These are phyloP conservation scores for Backusella tuberculispora DNA, from an alignment of 192 early-diverging fungal genomes.

Conservation along the genomic window DNA sequence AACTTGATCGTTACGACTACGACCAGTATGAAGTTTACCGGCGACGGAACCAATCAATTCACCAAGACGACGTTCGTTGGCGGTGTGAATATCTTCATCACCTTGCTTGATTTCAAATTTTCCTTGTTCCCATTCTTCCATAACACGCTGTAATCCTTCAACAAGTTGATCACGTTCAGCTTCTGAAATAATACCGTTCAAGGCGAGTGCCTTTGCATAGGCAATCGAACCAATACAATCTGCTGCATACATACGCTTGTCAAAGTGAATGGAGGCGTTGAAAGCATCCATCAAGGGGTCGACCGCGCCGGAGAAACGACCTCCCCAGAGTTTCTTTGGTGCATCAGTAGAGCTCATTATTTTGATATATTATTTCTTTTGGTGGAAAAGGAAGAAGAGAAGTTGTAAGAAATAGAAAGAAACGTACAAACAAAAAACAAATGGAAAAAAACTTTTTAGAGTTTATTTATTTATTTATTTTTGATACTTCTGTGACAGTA, in stretches of 20 bases:
- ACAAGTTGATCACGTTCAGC: conserved; percentile 77
- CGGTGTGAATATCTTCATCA: conserved; percentile 99
- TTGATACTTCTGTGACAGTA: neutral
- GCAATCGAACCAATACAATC: conserved; percentile 89
- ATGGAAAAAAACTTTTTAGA: neutral
- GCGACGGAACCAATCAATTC: conserved; percentile 91
- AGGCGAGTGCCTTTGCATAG: conserved; percentile 82
- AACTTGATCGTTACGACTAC: conserved; percentile 97
- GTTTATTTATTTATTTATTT: conserved; percentile 6
- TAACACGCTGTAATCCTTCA: conserved; percentile 75
- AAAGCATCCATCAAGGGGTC: conserved; percentile 98
- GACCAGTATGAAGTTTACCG: conserved; percentile 97
- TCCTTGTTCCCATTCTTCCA: conserved; percentile 79
- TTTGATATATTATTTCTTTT: neutral
- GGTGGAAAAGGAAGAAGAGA: neutral
- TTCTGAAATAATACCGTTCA: conserved; percentile 74
- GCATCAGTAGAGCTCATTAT: conserved; percentile 20
- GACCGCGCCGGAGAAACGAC: conserved; percentile 85
- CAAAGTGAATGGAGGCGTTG: conserved; percentile 95
- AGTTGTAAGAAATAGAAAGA: neutral
- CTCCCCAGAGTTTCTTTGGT: conserved; percentile 74
- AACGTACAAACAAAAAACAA: neutral
- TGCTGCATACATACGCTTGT: conserved; percentile 89
- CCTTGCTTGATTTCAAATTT: conserved; percentile 71
- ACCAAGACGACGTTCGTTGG: conserved; percentile 93